Evolutionary conservation across 2,329 filamentous ascomycete species (phyloP).

Genomic region (Claviceps sp.): DNA sequence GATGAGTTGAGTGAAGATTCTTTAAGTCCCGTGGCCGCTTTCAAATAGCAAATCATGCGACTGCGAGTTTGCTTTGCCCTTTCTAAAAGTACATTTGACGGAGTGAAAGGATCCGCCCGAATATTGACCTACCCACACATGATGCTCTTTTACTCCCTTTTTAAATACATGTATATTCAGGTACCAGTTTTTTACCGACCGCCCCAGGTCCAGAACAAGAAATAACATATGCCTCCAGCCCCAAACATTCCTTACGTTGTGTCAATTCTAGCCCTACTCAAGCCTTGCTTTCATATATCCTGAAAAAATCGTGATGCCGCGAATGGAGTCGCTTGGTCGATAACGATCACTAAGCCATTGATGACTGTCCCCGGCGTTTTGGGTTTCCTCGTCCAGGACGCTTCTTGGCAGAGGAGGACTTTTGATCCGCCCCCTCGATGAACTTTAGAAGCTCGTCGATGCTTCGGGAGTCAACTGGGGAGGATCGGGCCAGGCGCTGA

Average conservation of each 20-base stretch:
- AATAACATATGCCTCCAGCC: not conserved
- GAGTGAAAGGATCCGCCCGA: not conserved
- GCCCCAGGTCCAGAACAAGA: not conserved
- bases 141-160: not conserved
- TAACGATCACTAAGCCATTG: not conserved
- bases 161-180: not conserved
- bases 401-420: constrained; percentile 42
- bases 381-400: constrained; percentile 39
- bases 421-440: constrained; percentile 63
- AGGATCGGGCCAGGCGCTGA: constrained; percentile 15
- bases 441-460: constrained; percentile 91
- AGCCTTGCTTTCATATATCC: not conserved
- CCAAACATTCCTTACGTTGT: not conserved
- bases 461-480: constrained; percentile 57
- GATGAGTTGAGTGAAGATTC: constrained; percentile 2
- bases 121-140: not conserved
- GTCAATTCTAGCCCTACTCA: not conserved
- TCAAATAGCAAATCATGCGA: not conserved
- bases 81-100: constrained; percentile 1
- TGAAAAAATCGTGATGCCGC: not conserved
- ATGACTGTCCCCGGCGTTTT: constrained; percentile 33
- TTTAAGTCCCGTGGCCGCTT: not conserved
- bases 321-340: not conserved
- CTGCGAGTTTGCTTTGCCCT: not conserved
- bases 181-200: not conserved